phyloP scores from a whole-genome alignment of 1,284 basidiomycete species.

The Marasmius tenuissimus region DNA sequence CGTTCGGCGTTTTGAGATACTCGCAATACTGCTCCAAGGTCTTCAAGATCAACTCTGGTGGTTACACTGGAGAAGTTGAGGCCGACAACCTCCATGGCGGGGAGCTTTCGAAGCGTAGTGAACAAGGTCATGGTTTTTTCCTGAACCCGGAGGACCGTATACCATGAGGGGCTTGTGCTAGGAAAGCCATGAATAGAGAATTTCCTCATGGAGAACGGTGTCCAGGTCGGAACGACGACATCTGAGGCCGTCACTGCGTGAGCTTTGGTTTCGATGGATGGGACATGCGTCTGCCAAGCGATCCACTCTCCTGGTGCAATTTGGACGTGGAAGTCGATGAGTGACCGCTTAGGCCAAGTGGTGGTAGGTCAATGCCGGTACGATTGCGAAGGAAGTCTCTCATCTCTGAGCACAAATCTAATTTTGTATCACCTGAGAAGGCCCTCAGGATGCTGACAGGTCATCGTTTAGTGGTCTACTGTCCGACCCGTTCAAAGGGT shows the following conservation, averaged over 20 bases:
- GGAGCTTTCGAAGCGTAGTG: constrained; percentile 95
- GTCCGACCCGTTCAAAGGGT: constrained; percentile 78
- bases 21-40: constrained; percentile 99
- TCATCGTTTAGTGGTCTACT: constrained; percentile 90
- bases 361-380: constrained; percentile 89
- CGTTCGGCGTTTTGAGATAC: constrained; percentile 97
- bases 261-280: constrained; percentile 95
- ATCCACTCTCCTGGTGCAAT: constrained; percentile 86
- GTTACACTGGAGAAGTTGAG: constrained; percentile 99
- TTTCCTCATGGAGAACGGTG: constrained; percentile 97
- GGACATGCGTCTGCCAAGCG: constrained; percentile 90
- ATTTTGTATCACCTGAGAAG: constrained; percentile 93
- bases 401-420: constrained; percentile 88
- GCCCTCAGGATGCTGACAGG: constrained; percentile 96
- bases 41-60: constrained; percentile 96
- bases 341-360: constrained; percentile 74
- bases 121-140: constrained; percentile 99
- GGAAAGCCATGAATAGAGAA: constrained; percentile 97
- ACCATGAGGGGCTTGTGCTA: constrained; percentile 99
- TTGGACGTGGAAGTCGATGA: constrained; percentile 97
- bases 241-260: constrained; percentile 95
- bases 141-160: constrained; percentile 98
- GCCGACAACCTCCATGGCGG: constrained; percentile 98
- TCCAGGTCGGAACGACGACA: constrained; percentile 98
- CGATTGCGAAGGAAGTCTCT: constrained; percentile 86